Base-by-base conservation (phyloP, 2,329 filamentous ascomycete species). In the Nothopassalora personata region DNA sequence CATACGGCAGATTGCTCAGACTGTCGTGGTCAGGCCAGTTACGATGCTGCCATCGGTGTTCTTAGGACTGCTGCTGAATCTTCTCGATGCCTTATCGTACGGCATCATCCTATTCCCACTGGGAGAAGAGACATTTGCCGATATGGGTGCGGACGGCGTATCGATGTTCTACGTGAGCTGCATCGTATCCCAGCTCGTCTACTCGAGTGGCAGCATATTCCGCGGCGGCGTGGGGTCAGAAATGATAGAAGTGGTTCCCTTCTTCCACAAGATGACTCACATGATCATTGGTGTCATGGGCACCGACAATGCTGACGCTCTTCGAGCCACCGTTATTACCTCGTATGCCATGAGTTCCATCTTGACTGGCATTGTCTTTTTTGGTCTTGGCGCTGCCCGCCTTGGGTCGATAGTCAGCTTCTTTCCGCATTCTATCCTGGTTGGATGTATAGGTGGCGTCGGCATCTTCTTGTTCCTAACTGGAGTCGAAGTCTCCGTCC, bases 121-220 rank as follows among this genome's bases (percentile, higher is more conserved):
- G 0, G 92, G 93, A 6, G 88, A 90, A 63, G 85, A 90, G 7
- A 83, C 96, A 19, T 99, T 99, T 72, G 84, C 88, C 30, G 83
- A 88, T 62, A 84, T 97, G 6, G 94, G 93, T 1, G 87, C 93
- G 0, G 93, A 96, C 58, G 94, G 94, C 27, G 96, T 99, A 57
- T 96, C 94, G 0, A 97, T 99, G 75, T 99, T 97, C 77, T 99
- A 97, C 73, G 90, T 99, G 66, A 97, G 92, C 80, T 97, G 92
- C 58, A 96, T 99, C 63, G 83, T 97, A 45, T 89, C 94, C 0
- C 94, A 99, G 72, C 75, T 99, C 54, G 89, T 91, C 15, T 97
- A 93, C 72, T 97, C 93, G 0, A 86, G 86, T 3, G 89, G 91
- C 0, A 97, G 92, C 69, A 86, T 90, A 34, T 99, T 99, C 77